Evolutionary conservation across 345 rosid genomes (phyloP).

Genomic region (Eucalyptus dawsonii): DNA sequence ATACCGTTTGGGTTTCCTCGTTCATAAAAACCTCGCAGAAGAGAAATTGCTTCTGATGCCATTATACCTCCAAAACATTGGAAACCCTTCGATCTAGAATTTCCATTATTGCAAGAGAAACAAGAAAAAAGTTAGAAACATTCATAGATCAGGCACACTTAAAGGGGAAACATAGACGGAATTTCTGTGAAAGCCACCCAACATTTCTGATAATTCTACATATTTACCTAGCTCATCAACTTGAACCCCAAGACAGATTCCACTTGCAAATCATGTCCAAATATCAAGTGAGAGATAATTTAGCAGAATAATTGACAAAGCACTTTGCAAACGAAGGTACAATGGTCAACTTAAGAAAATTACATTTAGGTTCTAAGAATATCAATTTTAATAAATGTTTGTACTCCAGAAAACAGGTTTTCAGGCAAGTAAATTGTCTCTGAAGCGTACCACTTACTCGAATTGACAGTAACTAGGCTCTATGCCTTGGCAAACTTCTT

Average conservation of each 20-base stretch:
- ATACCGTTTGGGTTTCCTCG: too few relatives aligned
- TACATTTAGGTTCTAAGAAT: neutral
- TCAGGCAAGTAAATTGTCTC: neutral
- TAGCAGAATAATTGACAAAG: neutral
- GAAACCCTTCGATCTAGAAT: too few relatives aligned
- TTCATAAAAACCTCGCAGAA: too few relatives aligned
- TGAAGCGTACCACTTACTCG: neutral
- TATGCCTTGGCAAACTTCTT: neutral
- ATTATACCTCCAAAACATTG: too few relatives aligned
- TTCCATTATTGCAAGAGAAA: too few relatives aligned
- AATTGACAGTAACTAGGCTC: neutral
- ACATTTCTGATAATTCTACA: neutral
- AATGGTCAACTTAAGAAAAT: fast-evolving
- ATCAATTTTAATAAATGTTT: neutral
- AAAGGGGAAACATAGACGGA: neutral
- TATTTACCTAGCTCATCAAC: neutral
- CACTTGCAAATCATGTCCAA: neutral
- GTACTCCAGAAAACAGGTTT: neutral
- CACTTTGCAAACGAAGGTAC: neutral
- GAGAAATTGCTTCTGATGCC: too few relatives aligned
- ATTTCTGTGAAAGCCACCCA: neutral
- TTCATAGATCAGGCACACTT: neutral
- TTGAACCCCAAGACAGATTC: neutral
- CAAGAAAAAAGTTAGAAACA: neutral
- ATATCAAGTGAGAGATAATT: neutral